These are phyloP conservation scores for Catenaria anguillulae DNA, from an alignment of 371 early-diverging fungal genomes.

Conservation along the genomic window DNA sequence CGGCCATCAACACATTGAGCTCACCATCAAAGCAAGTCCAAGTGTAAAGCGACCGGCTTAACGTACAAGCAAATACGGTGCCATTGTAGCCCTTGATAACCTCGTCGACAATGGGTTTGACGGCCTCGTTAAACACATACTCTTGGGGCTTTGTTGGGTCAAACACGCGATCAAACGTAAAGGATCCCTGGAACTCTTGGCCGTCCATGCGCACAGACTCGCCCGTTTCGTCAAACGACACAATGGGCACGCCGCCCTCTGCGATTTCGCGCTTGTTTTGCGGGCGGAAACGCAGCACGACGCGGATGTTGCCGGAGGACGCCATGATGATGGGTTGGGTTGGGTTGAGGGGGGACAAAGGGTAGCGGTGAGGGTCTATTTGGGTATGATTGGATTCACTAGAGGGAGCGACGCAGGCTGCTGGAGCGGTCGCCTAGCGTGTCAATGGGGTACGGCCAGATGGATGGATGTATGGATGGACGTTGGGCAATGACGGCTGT, in stretches of 20 bases:
- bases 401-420: too few relatives aligned
- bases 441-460: too few relatives aligned
- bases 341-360: too few relatives aligned
- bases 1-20: too few relatives aligned
- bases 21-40: too few relatives aligned
- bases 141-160: conserved; percentile 64
- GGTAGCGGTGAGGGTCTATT: too few relatives aligned
- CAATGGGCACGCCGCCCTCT: conserved; percentile 73
- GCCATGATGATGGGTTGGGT: neutral
- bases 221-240: conserved; percentile 59
- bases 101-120: conserved; percentile 67
- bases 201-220: conserved; percentile 65
- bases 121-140: conserved; percentile 75
- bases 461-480: too few relatives aligned
- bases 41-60: too few relatives aligned
- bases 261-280: conserved; percentile 79
- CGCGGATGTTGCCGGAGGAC: conserved; percentile 58
- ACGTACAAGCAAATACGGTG: conserved; percentile 98
- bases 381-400: too few relatives aligned
- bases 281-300: conserved; percentile 92
- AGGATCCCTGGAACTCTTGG: conserved; percentile 61
- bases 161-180: conserved; percentile 82
- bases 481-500: too few relatives aligned
- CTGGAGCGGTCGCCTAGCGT: too few relatives aligned
- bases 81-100: conserved; percentile 44